Conservation (phyloP, 164 flowering plant genomes). For the Pachysandra terminalis region DNA sequence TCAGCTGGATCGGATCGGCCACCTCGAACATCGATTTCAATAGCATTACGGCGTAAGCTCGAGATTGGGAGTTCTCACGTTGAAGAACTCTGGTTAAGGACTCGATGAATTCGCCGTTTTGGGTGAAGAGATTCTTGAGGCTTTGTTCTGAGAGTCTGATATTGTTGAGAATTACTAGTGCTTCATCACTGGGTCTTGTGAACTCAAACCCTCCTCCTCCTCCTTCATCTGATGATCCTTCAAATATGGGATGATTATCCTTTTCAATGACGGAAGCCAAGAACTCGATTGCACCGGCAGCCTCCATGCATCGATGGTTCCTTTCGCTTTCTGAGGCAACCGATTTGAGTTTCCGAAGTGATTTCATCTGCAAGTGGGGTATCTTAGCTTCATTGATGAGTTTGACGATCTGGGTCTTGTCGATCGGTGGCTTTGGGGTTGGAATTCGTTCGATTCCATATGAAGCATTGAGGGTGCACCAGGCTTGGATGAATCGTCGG, state of each 20-base stretch:
- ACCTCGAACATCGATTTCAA: slow-evolving; percentile 42
- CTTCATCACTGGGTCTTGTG: slow-evolving; percentile 38
- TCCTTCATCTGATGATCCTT: slow-evolving; percentile 10
- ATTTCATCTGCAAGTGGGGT: slow-evolving; percentile 27
- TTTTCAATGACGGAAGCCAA: slow-evolving; percentile 37
- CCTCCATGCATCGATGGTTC: slow-evolving; percentile 38
- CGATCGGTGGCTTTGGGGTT: slow-evolving; percentile 55
- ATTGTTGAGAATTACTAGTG: slow-evolving; percentile 37
- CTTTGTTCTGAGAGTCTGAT: slow-evolving; percentile 37
- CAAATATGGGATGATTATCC: neutral
- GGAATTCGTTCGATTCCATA: slow-evolving; percentile 58
- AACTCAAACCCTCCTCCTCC: no score
- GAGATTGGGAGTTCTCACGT: slow-evolving; percentile 37
- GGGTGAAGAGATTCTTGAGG: slow-evolving; percentile 26
- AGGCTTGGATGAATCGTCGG: slow-evolving; percentile 68
- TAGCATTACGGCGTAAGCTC: slow-evolving; percentile 41
- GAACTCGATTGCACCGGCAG: slow-evolving; percentile 48
- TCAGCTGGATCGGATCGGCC: slow-evolving; percentile 47
- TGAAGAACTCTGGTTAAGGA: slow-evolving; percentile 35
- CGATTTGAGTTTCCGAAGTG: slow-evolving; percentile 37
- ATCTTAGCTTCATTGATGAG: slow-evolving; percentile 35
- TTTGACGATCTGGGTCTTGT: slow-evolving; percentile 34
- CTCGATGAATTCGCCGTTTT: slow-evolving; percentile 28
- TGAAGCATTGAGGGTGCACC: slow-evolving; percentile 68
- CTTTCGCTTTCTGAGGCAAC: slow-evolving; percentile 35